Percentiles rank a stretch among this genome's conserved stretches.
Conservation (phyloP, 768 basidiomycete genomes). For the Cyclocybe cylindracea region DNA sequence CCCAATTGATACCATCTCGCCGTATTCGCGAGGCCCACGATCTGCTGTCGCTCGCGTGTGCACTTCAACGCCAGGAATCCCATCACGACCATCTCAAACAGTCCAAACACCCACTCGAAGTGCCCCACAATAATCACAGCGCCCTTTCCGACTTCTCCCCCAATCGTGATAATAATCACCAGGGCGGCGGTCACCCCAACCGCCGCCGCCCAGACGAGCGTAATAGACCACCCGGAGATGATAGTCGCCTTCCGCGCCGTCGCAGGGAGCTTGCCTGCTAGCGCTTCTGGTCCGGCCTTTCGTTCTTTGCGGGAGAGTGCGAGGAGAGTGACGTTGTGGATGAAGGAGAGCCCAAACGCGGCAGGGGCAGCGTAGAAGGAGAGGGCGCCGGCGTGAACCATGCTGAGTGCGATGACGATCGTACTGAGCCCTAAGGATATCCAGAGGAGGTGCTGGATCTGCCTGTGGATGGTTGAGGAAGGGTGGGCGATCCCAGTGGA, state of each 20-base stretch:
- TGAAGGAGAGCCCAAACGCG: not conserved
- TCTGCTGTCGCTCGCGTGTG: not conserved
- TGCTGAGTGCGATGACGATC: not conserved
- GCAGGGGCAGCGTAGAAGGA: not conserved
- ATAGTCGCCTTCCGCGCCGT: not conserved
- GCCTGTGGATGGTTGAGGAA: not conserved
- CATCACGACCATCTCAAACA: slow-evolving; percentile 2
- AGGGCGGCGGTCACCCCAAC: not conserved
- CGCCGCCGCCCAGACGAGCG: not conserved
- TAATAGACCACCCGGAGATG: slow-evolving; percentile 1
- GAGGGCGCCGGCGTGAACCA: not conserved
- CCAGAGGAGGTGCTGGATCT: not conserved
- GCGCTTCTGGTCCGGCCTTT: not conserved
- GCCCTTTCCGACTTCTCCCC: not conserved
- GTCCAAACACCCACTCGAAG: slow-evolving; percentile 1
- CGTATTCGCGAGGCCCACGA: not conserved
- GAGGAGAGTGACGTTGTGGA: slow-evolving; percentile 8
- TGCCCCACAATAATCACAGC: not conserved
- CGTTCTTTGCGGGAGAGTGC: not conserved
- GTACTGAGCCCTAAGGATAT: not conserved
- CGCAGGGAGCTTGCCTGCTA: not conserved
- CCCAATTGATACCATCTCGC: not conserved
- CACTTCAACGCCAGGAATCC: not conserved
- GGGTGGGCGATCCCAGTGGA: not conserved
- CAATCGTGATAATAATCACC: not conserved